Conservation (phyloP, 768 basidiomycete genomes). For the Phylloporus sp. region DNA sequence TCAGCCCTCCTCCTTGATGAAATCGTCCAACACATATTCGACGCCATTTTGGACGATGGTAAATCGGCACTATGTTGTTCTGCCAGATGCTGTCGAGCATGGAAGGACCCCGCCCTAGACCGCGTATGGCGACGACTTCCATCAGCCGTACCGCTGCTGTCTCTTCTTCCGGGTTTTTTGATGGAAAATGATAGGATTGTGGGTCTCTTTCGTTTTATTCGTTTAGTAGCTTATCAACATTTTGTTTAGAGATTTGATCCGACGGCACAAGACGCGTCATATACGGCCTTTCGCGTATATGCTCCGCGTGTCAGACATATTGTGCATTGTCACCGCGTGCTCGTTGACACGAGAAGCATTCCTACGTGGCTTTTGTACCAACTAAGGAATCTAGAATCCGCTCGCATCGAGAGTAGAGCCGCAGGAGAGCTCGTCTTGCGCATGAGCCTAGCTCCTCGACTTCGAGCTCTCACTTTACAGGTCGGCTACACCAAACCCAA, state of each 20-base stretch:
- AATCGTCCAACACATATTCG: slow-evolving; percentile 41
- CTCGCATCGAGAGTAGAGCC: slow-evolving; percentile 17
- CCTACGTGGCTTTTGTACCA: slow-evolving; percentile 1
- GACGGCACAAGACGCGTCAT: not conserved
- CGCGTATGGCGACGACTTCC: slow-evolving; percentile 40
- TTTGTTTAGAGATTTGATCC: slow-evolving; percentile 9
- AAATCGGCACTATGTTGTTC: slow-evolving; percentile 30
- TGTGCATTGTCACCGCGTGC: slow-evolving; percentile 15
- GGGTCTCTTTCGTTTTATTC: not conserved
- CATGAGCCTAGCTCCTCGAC: slow-evolving; percentile 32
- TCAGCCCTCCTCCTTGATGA: slow-evolving; percentile 45
- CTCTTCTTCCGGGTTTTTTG: slow-evolving; percentile 27
- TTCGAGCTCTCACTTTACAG: slow-evolving; percentile 36
- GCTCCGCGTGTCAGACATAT: slow-evolving; percentile 24
- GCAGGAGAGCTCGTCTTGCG: slow-evolving; percentile 8
- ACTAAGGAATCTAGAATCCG: slow-evolving; percentile 17
- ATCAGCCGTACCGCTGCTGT: slow-evolving; percentile 39
- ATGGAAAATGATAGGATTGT: slow-evolving; percentile 12
- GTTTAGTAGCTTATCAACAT: not conserved
- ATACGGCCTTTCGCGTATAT: slow-evolving; percentile 16
- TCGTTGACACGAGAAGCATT: slow-evolving; percentile 4
- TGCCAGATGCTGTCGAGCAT: slow-evolving; percentile 42
- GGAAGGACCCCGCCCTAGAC: slow-evolving; percentile 47
- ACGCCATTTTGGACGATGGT: slow-evolving; percentile 27
- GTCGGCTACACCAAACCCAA: slow-evolving; percentile 17